A percentile compares a stretch with the other conserved stretches of the same genome.
These are phyloP conservation scores for Rubus idaeus DNA, from an alignment of 306 rosid genomes.

Conservation along the genomic window DNA sequence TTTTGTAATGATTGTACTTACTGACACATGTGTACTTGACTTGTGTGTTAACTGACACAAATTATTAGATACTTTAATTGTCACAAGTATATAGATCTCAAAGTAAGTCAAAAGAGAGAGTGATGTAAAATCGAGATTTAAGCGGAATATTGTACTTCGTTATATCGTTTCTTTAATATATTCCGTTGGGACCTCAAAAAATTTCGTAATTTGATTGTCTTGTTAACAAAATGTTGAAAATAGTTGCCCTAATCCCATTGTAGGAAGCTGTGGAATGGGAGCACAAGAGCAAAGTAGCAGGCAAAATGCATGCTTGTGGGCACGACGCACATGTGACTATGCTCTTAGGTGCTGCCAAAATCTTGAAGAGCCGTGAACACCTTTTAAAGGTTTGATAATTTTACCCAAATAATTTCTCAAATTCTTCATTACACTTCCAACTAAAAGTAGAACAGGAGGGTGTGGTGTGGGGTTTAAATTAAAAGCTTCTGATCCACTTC, in stretches of 20 bases:
- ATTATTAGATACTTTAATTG: not conserved
- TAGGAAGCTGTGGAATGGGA: constrained; percentile 89
- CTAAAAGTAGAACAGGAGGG: not conserved
- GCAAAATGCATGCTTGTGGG: constrained; percentile 99
- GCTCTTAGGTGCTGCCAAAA: constrained; percentile 94
- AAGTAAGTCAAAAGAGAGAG: too few species aligned
- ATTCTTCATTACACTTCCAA: not conserved
- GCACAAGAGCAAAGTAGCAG: constrained; percentile 81
- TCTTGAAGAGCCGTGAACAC: constrained; percentile 81
- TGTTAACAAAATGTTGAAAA: not conserved
- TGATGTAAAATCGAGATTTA: too few species aligned
- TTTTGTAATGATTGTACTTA: not conserved
- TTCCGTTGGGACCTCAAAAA: too few species aligned
- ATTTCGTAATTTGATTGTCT: too few species aligned
- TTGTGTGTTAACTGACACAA: too few species aligned
- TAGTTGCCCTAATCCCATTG: not conserved
- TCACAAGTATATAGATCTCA: not conserved
- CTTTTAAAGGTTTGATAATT: constrained; percentile 61
- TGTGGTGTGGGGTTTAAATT: not conserved
- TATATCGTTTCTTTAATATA: too few species aligned
- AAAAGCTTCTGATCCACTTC: not conserved
- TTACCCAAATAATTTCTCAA: not conserved
- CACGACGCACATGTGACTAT: constrained; percentile 98
- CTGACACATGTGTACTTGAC: not conserved
- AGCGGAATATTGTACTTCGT: too few species aligned